A percentile compares a stretch with the other conserved stretches of the same genome.
phyloP scores from a whole-genome alignment of 148 eudicot species.

The Arbutus unedo region DNA sequence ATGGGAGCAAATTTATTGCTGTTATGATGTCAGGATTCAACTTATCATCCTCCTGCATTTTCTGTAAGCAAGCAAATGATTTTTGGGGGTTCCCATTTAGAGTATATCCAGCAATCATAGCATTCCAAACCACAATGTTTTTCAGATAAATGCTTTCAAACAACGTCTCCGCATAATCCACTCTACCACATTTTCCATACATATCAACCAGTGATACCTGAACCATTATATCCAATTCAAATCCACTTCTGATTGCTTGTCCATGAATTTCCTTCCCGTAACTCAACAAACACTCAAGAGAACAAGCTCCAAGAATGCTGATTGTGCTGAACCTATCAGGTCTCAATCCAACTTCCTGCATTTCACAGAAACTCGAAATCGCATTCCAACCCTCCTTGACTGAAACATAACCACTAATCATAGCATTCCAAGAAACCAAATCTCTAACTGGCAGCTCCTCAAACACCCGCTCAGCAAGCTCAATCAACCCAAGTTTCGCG shows the following conservation, averaged over 20 bases:
- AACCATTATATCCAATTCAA: slow-evolving; percentile 48
- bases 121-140: slow-evolving; percentile 53
- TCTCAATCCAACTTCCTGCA: slow-evolving; percentile 35
- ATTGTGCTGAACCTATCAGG: slow-evolving; percentile 61
- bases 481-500: slow-evolving; percentile 51
- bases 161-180: slow-evolving; percentile 46
- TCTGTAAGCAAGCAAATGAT: slow-evolving; percentile 49
- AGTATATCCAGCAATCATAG: slow-evolving; percentile 55
- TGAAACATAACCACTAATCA: slow-evolving; percentile 67
- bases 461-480: slow-evolving; percentile 48
- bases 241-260: slow-evolving; percentile 40
- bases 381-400: slow-evolving; percentile 46
- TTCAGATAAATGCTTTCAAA: slow-evolving; percentile 31
- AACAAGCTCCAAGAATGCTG: slow-evolving; percentile 56
- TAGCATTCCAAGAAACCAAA: slow-evolving; percentile 77
- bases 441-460: slow-evolving; percentile 48
- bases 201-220: slow-evolving; percentile 66
- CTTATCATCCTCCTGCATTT: slow-evolving; percentile 42
- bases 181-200: slow-evolving; percentile 58
- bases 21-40: slow-evolving; percentile 51
- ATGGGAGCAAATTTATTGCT: slow-evolving; percentile 56
- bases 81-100: slow-evolving; percentile 30
- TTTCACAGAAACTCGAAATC: slow-evolving; percentile 32
- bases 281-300: slow-evolving; percentile 31
- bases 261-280: slow-evolving; percentile 66